phyloP scores from a whole-genome alignment of 257 asterid genomes.

The Primulina eburnea region DNA sequence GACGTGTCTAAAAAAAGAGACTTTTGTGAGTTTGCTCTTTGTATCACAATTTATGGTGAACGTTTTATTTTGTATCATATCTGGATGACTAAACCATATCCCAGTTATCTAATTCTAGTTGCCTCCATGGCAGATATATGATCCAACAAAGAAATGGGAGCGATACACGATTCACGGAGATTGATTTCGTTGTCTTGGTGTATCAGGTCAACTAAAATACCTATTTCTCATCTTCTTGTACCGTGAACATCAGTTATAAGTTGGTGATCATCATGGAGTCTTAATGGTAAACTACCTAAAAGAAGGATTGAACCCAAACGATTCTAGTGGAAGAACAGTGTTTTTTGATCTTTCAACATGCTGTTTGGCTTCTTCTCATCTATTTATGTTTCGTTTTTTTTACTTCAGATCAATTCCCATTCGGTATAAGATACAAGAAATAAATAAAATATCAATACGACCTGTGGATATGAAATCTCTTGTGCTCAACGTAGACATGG shows the following conservation, averaged over 20 bases:
- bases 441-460: too few relatives aligned
- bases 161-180: conserved; percentile 93
- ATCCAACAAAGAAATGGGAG: conserved; percentile 92
- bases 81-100: background rate
- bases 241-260: too few relatives aligned
- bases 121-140: conserved; percentile 65
- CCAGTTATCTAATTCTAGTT: conserved; percentile 9
- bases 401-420: too few relatives aligned
- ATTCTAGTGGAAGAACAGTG: background rate
- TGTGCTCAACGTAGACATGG: too few relatives aligned
- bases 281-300: too few relatives aligned
- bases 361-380: background rate
- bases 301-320: too few relatives aligned
- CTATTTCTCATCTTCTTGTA: background rate
- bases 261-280: too few relatives aligned
- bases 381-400: too few relatives aligned
- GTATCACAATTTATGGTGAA: background rate
- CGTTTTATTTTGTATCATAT: background rate
- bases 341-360: background rate
- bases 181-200: conserved; percentile 29
- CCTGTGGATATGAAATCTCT: too few relatives aligned
- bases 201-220: background rate
- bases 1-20: too few relatives aligned
- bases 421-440: too few relatives aligned
- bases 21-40: background rate